These are phyloP conservation scores for Xylaria intraflava DNA, from an alignment of 495 filamentous ascomycete species.

Conservation along the genomic window DNA sequence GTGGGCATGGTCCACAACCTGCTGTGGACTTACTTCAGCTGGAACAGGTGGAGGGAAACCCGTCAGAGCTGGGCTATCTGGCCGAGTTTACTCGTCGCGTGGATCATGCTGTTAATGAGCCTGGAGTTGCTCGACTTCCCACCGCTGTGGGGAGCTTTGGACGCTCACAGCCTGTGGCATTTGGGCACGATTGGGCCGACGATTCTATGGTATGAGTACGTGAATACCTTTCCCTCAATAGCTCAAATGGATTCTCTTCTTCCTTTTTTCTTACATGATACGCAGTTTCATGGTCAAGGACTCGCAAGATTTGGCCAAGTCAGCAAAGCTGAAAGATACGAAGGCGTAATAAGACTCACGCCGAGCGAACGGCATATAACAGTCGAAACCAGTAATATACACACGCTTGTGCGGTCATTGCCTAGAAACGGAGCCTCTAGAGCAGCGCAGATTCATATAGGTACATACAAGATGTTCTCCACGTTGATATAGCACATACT, in stretches of 20 bases:
- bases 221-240: slow-evolving; percentile 14
- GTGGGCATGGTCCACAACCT: slow-evolving; percentile 74
- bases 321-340: slow-evolving; percentile 29
- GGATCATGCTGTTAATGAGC: slow-evolving; percentile 90
- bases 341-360: slow-evolving; percentile 13
- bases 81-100: slow-evolving; percentile 89
- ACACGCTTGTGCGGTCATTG: too few relatives aligned
- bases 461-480: too few relatives aligned
- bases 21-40: slow-evolving; percentile 82
- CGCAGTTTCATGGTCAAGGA: slow-evolving; percentile 72
- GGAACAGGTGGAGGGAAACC: slow-evolving; percentile 60
- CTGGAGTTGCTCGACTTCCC: slow-evolving; percentile 92
- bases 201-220: slow-evolving; percentile 93
- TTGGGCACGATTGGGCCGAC: slow-evolving; percentile 83
- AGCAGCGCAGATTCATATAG: too few relatives aligned
- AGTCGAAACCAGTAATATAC: too few relatives aligned
- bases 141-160: slow-evolving; percentile 71
- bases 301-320: slow-evolving; percentile 57
- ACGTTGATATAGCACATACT: too few relatives aligned
- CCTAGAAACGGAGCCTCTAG: too few relatives aligned
- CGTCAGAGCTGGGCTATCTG: slow-evolving; percentile 74
- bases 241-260: not conserved
- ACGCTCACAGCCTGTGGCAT: slow-evolving; percentile 97
- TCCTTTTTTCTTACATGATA: not conserved
- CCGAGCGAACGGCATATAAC: not conserved